These are phyloP conservation scores for Plenodomus lindquistii DNA, from an alignment of 2,329 filamentous ascomycete species.

Conservation along the genomic window DNA sequence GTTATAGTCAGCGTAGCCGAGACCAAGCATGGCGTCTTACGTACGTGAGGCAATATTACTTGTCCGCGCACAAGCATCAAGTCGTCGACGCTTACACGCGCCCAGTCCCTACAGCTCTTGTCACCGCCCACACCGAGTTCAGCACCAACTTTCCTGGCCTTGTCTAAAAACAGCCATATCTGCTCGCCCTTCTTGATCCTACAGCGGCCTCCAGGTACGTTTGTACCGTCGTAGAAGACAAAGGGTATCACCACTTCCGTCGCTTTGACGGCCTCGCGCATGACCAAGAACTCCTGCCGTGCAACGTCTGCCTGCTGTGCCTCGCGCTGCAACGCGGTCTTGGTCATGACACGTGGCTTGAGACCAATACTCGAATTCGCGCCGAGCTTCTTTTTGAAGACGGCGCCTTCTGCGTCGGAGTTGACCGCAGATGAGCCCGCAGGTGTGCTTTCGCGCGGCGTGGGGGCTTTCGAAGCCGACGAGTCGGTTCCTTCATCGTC, in stretches of 20 bases:
- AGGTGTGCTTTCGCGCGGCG: slow-evolving; percentile 45
- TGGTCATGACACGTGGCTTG: slow-evolving; percentile 74
- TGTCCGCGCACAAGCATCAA: slow-evolving; percentile 89
- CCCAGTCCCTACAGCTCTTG: slow-evolving; percentile 80
- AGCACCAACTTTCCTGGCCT: slow-evolving; percentile 86
- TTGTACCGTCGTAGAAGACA: slow-evolving; percentile 94
- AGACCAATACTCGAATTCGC: slow-evolving; percentile 63
- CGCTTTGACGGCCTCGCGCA: slow-evolving; percentile 85
- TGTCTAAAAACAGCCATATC: slow-evolving; percentile 90
- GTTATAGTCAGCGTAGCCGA: slow-evolving; percentile 15
- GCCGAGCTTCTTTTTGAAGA: slow-evolving; percentile 56
- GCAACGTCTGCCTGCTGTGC: slow-evolving; percentile 75
- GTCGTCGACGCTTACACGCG: slow-evolving; percentile 90
- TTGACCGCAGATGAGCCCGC: slow-evolving; percentile 41
- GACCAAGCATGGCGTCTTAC: slow-evolving; percentile 7
- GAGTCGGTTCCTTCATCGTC: slow-evolving; percentile 66
- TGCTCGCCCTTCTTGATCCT: slow-evolving; percentile 91
- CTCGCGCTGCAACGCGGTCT: slow-evolving; percentile 75
- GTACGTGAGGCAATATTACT: slow-evolving; percentile 90
- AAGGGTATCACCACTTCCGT: slow-evolving; percentile 92
- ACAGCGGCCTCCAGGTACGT: slow-evolving; percentile 81
- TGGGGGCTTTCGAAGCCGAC: slow-evolving; percentile 39
- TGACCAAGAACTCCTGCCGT: slow-evolving; percentile 76
- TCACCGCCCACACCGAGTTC: slow-evolving; percentile 72
- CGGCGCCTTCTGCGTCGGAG: slow-evolving; percentile 32